Conservation (phyloP, 225 moss, liverwort and hornwort genomes). For the Sphagnum tenellum region DNA sequence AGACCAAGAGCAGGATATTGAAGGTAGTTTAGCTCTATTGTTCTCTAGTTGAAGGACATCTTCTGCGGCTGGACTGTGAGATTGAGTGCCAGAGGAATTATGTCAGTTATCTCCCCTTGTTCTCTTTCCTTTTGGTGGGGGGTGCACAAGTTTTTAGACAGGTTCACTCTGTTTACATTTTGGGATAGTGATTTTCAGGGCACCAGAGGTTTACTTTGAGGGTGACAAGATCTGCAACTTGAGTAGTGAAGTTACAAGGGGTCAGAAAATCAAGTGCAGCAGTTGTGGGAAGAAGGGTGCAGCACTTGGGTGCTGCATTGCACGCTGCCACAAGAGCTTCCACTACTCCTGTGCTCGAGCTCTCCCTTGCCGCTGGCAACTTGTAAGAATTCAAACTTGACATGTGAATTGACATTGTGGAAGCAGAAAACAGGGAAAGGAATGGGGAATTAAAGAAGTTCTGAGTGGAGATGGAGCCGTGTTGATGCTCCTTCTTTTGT, state of each 20-base stretch:
- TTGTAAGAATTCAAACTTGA: slow-evolving; percentile 22
- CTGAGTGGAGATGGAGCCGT: no score
- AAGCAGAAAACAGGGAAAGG: not conserved
- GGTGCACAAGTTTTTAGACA: no score
- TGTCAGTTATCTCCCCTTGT: no score
- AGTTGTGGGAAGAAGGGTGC: slow-evolving; percentile 36
- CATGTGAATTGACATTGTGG: slow-evolving; percentile 2
- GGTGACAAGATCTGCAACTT: slow-evolving; percentile 26
- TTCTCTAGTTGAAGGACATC: no score
- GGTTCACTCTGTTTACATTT: no score
- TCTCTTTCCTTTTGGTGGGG: no score
- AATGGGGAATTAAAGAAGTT: no score
- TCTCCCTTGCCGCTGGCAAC: slow-evolving; percentile 19
- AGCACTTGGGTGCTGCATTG: slow-evolving; percentile 49
- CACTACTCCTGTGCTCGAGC: slow-evolving; percentile 41
- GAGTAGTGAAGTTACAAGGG: slow-evolving; percentile 23
- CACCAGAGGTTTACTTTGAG: slow-evolving; percentile 38
- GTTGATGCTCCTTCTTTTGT: no score
- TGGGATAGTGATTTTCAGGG: slow-evolving; percentile 15
- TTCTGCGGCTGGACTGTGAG: no score
- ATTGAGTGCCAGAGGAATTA: no score
- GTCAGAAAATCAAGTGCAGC: slow-evolving; percentile 30
- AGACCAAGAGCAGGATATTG: slow-evolving; percentile 38
- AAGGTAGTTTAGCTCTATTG: not conserved
- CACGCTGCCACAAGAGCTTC: slow-evolving; percentile 33